phyloP scores from a whole-genome alignment of 176 grass and related monocot species.

The Avena atlantica region DNA sequence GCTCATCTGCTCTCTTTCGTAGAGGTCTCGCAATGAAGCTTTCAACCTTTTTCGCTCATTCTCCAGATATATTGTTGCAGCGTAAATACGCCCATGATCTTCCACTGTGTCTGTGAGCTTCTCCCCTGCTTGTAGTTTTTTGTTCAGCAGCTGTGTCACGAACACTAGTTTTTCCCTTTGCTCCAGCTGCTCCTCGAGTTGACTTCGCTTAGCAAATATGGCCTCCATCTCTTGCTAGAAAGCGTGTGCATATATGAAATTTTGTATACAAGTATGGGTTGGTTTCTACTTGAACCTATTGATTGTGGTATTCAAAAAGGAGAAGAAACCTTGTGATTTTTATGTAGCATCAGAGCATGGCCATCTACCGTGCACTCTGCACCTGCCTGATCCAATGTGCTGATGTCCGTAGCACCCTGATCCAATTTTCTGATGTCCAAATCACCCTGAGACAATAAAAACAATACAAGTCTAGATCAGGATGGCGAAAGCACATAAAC shows the following conservation, averaged over 20 bases:
- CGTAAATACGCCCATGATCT: slow-evolving; percentile 20
- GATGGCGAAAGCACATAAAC: neutral
- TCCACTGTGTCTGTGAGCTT: neutral
- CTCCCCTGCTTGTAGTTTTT: slow-evolving; percentile 32
- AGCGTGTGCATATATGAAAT: neutral
- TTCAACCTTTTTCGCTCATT: neutral
- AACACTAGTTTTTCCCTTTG: neutral
- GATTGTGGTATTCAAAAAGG: neutral
- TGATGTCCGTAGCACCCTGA: slow-evolving; percentile 16
- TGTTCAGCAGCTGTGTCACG: slow-evolving; percentile 12
- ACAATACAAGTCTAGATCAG: neutral
- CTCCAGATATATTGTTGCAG: neutral
- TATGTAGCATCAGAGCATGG: slow-evolving; percentile 24
- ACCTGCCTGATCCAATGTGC: neutral
- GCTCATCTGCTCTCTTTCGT: neutral
- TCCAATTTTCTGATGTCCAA: slow-evolving; percentile 13
- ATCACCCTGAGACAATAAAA: slow-evolving; percentile 12
- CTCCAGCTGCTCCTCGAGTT: slow-evolving; percentile 44
- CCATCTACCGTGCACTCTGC: neutral
- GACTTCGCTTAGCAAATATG: slow-evolving; percentile 7
- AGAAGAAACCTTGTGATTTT: slow-evolving; percentile 42
- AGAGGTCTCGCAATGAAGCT: neutral
- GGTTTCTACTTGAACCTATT: neutral
- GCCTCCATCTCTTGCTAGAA: slow-evolving; percentile 43
- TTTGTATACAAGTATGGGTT: neutral